These are phyloP conservation scores for Colletotrichum sp. DNA, from an alignment of 2,329 filamentous ascomycete genomes.

Conservation along the genomic window DNA sequence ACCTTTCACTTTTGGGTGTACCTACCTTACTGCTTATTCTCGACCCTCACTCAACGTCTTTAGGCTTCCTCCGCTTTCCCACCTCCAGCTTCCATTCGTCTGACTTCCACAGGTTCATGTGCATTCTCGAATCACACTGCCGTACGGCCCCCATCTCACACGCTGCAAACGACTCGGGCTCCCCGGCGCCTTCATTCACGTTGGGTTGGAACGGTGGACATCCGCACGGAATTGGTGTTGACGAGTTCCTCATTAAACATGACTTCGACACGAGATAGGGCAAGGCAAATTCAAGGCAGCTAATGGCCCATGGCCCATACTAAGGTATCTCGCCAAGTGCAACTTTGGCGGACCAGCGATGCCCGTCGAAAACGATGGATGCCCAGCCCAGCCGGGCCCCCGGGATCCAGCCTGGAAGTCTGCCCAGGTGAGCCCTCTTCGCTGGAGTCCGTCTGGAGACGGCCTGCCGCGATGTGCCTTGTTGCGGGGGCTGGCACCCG, in stretches of 20 bases:
- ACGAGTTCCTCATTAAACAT: neutral
- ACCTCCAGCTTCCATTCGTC: neutral
- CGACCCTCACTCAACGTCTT: neutral
- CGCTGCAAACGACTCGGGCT: neutral
- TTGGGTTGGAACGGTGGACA: neutral
- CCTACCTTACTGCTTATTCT: neutral
- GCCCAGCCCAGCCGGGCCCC: slow-evolving; percentile 2
- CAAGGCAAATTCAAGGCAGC: neutral
- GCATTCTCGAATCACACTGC: neutral
- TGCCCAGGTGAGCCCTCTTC: neutral
- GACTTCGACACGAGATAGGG: neutral
- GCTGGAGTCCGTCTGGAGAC: neutral
- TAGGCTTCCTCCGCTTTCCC: neutral
- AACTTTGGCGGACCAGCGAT: neutral
- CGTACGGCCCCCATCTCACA: neutral
- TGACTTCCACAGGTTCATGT: neutral
- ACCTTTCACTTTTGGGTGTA: neutral
- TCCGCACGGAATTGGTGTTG: neutral
- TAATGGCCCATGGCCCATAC: neutral
- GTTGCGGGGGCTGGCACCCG: slow-evolving; percentile 6
- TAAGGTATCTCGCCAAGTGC: neutral
- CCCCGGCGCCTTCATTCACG: neutral
- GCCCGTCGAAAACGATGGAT: slow-evolving; percentile 2
- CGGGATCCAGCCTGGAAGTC: slow-evolving; percentile 12
- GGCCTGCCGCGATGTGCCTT: slow-evolving; percentile 10